These are phyloP conservation scores for Pleurotus cornucopiae DNA, from an alignment of 768 basidiomycete species.

Conservation along the genomic window DNA sequence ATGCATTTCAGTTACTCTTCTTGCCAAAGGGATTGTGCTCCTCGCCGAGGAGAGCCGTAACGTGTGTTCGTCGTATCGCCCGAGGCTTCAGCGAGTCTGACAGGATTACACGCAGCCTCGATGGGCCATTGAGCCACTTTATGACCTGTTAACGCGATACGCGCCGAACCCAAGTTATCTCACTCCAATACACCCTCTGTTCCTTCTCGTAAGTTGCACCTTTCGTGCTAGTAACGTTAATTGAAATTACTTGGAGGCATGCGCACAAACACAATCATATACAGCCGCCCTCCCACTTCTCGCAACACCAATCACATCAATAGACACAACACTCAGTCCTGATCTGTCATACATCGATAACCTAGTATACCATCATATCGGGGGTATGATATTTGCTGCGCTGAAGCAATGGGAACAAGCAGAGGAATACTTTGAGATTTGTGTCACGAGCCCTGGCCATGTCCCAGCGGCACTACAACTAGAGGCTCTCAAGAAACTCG, in stretches of 20 bases:
- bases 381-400: slow-evolving; percentile 64
- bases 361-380: slow-evolving; percentile 80
- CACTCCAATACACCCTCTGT: slow-evolving; percentile 67
- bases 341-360: slow-evolving; percentile 78
- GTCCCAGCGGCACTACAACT: slow-evolving; percentile 68
- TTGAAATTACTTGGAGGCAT: slow-evolving; percentile 37
- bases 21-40: slow-evolving; percentile 61
- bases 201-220: slow-evolving; percentile 47
- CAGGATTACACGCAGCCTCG: slow-evolving; percentile 20
- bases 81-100: neutral
- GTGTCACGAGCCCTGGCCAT: slow-evolving; percentile 57
- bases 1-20: slow-evolving; percentile 45
- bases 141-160: slow-evolving; percentile 58
- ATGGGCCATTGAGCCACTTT: slow-evolving; percentile 54
- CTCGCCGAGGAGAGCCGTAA: slow-evolving; percentile 44
- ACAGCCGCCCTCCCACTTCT: slow-evolving; percentile 59
- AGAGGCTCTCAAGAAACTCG: slow-evolving; percentile 83
- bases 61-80: slow-evolving; percentile 31
- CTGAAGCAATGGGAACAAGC: slow-evolving; percentile 67
- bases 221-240: neutral
- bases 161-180: slow-evolving; percentile 52
- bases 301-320: slow-evolving; percentile 54
- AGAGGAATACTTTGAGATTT: slow-evolving; percentile 77
- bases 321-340: slow-evolving; percentile 48
- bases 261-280: slow-evolving; percentile 52